phyloP scores from a whole-genome alignment of 1,284 basidiomycete genomes.

The Ceratobasidium sp. region DNA sequence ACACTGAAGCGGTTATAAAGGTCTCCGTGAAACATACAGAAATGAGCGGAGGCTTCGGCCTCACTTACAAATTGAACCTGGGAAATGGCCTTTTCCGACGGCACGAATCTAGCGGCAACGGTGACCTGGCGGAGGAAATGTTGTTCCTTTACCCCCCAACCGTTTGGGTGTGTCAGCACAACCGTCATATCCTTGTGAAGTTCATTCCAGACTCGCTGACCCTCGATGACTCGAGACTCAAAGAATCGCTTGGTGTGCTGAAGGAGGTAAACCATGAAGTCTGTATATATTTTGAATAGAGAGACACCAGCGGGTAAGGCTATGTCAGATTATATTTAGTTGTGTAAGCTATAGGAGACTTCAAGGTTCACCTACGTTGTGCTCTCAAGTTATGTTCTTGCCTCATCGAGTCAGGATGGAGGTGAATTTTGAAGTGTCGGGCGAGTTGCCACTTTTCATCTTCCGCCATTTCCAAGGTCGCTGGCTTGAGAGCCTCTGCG shows the following conservation, averaged over 20 bases:
- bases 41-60: constrained; percentile 39
- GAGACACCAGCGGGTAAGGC: not conserved
- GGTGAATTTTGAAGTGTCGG: constrained; percentile 28
- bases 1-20: not conserved
- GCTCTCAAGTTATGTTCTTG: not conserved
- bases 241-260: constrained; percentile 16
- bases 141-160: constrained; percentile 24
- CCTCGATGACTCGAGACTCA: constrained; percentile 4
- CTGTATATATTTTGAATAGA: constrained; percentile 7
- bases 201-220: constrained; percentile 6
- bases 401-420: constrained; percentile 21
- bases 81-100: not conserved
- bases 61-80: too few species aligned
- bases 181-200: not conserved
- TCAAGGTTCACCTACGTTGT: not conserved
- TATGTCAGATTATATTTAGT: not conserved
- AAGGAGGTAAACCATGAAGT: constrained; percentile 17
- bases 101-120: constrained; percentile 1
- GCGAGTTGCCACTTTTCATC: constrained; percentile 21
- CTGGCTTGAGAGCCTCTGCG: constrained; percentile 6
- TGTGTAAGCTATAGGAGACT: not conserved
- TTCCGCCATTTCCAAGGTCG: not conserved
- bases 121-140: constrained; percentile 5
- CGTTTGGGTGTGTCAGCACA: constrained; percentile 25
- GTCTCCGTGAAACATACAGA: constrained; percentile 20